These are phyloP conservation scores for Sordariomycetes sp. DNA, from an alignment of 2,329 filamentous ascomycete species.

Conservation along the genomic window DNA sequence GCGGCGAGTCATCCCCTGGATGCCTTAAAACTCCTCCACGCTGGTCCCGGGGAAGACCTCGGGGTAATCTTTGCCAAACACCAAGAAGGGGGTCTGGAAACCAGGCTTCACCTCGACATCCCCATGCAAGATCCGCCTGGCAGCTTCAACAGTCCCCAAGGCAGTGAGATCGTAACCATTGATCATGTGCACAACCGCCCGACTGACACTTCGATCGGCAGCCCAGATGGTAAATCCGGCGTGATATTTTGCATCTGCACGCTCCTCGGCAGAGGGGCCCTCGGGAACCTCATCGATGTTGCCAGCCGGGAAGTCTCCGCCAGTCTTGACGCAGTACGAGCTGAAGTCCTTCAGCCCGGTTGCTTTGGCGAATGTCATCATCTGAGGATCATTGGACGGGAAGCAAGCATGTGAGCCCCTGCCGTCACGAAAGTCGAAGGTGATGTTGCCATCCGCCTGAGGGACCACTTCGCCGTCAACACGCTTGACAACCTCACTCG, in stretches of 20 bases:
- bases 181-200: constrained; percentile 9
- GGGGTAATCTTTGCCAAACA: constrained; percentile 11
- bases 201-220: constrained; percentile 2
- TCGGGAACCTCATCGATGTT: constrained; percentile 4
- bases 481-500: constrained; percentile 1
- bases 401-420: constrained; percentile 8
- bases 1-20: no score
- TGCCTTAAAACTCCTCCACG: no score
- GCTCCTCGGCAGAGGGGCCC: constrained; percentile 8
- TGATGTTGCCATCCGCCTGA: not conserved
- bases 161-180: constrained; percentile 13
- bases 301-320: no score
- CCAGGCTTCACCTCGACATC: constrained; percentile 7
- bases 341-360: constrained; percentile 8
- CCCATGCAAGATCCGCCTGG: constrained; percentile 7
- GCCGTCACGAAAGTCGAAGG: constrained; percentile 12
- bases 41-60: no score
- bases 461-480: not conserved
- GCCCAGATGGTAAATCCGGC: constrained; percentile 7
- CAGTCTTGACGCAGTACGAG: no score
- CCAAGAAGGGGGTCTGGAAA: constrained; percentile 9
- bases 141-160: constrained; percentile 9
- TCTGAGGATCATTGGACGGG: constrained; percentile 10
- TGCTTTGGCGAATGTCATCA: constrained; percentile 11
- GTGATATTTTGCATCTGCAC: constrained; percentile 9